Evolutionary conservation across 305 asterid species (phyloP).

Genomic region (Fraxinus paxiana): DNA sequence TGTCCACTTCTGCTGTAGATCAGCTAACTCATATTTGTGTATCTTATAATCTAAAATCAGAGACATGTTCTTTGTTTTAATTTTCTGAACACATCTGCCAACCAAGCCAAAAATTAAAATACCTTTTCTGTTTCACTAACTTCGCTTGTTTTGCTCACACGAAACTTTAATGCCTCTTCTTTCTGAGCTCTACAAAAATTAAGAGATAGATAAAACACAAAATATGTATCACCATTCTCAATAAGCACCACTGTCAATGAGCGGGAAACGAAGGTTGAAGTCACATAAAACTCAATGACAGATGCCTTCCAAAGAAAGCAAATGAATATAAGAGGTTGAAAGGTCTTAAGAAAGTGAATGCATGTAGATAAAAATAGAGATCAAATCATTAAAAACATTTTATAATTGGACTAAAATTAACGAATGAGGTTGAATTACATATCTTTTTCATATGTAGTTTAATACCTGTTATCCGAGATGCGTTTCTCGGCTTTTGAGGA

Average conservation of each 20-base stretch:
- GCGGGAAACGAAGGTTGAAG: constrained; percentile 2
- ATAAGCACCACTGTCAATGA: constrained; percentile 10
- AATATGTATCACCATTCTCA: constrained; percentile 3
- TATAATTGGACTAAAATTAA: background rate
- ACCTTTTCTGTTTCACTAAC: constrained; percentile 84
- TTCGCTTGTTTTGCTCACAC: constrained; percentile 71
- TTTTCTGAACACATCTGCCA: constrained; percentile 17
- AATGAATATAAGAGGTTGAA: constrained; percentile 6
- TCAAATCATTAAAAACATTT: constrained; percentile 6
- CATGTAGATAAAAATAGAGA: constrained; percentile 8
- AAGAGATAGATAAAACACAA: constrained; percentile 23
- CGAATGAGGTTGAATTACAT: background rate
- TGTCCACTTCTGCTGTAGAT: background rate
- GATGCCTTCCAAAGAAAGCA: constrained; percentile 10
- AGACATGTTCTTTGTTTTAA: constrained; percentile 2
- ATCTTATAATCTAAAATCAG: constrained; percentile 12
- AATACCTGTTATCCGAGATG: constrained; percentile 78
- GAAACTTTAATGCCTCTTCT: constrained; percentile 84
- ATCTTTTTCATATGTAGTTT: constrained; percentile 6
- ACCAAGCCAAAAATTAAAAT: constrained; percentile 18
- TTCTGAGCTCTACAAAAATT: constrained; percentile 61
- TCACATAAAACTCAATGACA: background rate
- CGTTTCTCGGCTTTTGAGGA: constrained; percentile 82
- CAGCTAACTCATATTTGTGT: background rate
- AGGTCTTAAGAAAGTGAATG: background rate